These are phyloP conservation scores for Colletotrichum tropicicola DNA, from an alignment of 2,329 filamentous ascomycete species.

Conservation along the genomic window DNA sequence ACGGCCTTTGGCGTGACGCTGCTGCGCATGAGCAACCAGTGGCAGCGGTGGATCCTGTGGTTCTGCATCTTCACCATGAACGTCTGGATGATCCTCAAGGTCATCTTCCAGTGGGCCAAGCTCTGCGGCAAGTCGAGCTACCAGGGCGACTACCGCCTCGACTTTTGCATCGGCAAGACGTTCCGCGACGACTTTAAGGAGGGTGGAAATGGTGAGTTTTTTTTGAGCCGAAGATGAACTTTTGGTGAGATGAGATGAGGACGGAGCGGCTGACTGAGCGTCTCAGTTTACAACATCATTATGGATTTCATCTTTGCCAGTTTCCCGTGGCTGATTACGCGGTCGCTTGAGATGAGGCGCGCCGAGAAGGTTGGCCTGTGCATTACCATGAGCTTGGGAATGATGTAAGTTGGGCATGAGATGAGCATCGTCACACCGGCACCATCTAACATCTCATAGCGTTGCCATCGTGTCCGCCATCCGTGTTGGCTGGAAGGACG, in stretches of 20 bases:
- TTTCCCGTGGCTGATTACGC: constrained; percentile 41
- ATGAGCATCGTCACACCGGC: not conserved
- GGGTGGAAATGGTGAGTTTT: constrained; percentile 56
- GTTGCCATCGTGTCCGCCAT: constrained; percentile 58
- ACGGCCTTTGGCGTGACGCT: constrained; percentile 48
- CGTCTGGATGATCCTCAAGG: constrained; percentile 53
- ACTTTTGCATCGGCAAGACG: constrained; percentile 50
- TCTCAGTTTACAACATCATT: constrained; percentile 59
- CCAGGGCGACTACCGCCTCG: constrained; percentile 55
- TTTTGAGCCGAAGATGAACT: not conserved
- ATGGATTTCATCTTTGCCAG: constrained; percentile 40
- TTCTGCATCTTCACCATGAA: constrained; percentile 60
- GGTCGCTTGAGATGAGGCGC: constrained; percentile 40
- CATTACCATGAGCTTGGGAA: constrained; percentile 35
- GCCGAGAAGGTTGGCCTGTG: constrained; percentile 40
- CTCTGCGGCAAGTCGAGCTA: constrained; percentile 51
- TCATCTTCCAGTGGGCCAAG: constrained; percentile 58
- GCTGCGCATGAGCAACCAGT: constrained; percentile 52
- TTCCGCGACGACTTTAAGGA: constrained; percentile 56
- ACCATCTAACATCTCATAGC: constrained; percentile 31
- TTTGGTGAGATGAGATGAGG: not conserved
- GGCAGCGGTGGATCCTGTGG: constrained; percentile 54
- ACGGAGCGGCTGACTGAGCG: not conserved
- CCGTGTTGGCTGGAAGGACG: constrained; percentile 58
- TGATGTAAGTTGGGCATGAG: constrained; percentile 43